phyloP scores from a whole-genome alignment of 805 yeast species.

The Grigorovia transvaalensis region DNA sequence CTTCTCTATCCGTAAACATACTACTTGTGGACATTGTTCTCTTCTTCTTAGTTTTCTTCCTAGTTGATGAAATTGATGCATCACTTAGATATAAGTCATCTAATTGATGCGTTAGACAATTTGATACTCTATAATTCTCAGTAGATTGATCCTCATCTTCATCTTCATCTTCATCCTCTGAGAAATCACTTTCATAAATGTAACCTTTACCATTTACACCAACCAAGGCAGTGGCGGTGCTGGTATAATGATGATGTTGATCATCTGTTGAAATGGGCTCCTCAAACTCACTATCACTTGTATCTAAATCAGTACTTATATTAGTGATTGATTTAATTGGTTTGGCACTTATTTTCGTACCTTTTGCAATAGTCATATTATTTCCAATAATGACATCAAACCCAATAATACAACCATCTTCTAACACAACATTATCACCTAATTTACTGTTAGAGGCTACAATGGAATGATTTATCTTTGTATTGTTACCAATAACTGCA shows the following conservation, averaged over 20 bases:
- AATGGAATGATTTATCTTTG: constrained; percentile 49
- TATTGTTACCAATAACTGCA: constrained; percentile 57
- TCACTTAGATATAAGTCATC: constrained; percentile 44
- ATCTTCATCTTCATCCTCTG: constrained; percentile 16
- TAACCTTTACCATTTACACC: constrained; percentile 31
- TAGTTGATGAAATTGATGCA: constrained; percentile 44
- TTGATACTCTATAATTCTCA: constrained; percentile 19
- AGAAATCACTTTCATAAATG: constrained; percentile 29
- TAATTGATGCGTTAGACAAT: constrained; percentile 36
- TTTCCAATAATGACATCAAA: constrained; percentile 58
- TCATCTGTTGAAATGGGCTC: neutral
- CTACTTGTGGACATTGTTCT: constrained; percentile 34
- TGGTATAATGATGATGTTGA: constrained; percentile 3
- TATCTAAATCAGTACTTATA: constrained; percentile 20
- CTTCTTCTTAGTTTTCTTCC: constrained; percentile 36
- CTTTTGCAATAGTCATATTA: constrained; percentile 37
- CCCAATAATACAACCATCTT: constrained; percentile 72
- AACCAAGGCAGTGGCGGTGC: constrained; percentile 20
- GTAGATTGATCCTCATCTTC: constrained; percentile 22
- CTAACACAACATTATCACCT: constrained; percentile 40
- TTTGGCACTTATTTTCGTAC: constrained; percentile 42
- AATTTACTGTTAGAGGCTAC: constrained; percentile 58
- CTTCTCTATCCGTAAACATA: constrained; percentile 36
- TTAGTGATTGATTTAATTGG: constrained; percentile 30
- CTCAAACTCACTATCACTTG: constrained; percentile 13